Evolutionary conservation across 75 land plant species (phyloP).

Genomic region (Larix kaempferi): DNA sequence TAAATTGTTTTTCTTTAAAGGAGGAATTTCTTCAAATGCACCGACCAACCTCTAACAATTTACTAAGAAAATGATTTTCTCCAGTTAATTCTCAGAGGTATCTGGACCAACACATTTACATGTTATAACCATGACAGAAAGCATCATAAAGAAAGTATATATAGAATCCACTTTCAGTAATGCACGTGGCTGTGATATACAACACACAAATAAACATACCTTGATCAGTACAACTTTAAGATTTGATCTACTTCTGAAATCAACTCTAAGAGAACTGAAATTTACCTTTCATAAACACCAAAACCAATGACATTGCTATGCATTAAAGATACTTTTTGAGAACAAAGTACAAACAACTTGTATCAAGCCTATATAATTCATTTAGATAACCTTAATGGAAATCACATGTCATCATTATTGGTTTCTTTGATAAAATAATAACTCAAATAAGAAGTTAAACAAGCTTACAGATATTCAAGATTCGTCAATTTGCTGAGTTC

Average conservation of each 20-base stretch:
- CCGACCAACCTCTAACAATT: no score
- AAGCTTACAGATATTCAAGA: constrained; percentile 1
- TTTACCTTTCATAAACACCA: no score
- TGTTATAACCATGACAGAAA: no score
- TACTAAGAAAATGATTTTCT: no score
- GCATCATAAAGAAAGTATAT: no score
- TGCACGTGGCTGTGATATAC: no score
- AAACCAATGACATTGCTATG: no score
- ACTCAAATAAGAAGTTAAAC: not conserved
- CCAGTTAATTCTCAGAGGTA: no score
- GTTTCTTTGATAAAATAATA: not conserved
- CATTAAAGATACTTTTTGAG: not conserved
- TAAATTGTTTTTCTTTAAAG: no score
- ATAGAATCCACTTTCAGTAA: no score
- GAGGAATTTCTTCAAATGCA: no score
- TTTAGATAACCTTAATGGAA: not conserved
- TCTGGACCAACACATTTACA: no score
- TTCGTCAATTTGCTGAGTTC: constrained; percentile 6
- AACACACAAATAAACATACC: not conserved
- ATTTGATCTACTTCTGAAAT: not conserved
- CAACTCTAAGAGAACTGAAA: not conserved
- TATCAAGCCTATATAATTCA: not conserved
- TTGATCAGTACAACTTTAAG: constrained; percentile 1
- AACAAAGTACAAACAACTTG: not conserved
- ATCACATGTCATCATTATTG: not conserved